Evolutionary conservation across 257 asterid genomes (phyloP).

Genomic region (Scutellaria minor): DNA sequence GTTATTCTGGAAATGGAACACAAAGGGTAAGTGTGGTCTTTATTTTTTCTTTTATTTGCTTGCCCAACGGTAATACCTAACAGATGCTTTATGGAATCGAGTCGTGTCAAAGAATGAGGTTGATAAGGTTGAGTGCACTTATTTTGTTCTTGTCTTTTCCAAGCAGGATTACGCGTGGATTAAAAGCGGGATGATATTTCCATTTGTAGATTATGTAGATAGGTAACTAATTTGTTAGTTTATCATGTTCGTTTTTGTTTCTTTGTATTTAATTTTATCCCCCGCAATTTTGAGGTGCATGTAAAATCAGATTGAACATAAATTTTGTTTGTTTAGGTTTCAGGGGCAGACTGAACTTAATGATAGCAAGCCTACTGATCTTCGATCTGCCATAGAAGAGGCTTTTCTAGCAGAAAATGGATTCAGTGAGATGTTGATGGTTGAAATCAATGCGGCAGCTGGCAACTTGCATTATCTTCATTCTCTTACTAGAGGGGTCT

Average conservation of each 20-base stretch:
- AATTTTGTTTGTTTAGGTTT: constrained; percentile 63
- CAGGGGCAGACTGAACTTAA: constrained; percentile 92
- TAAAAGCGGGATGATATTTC: constrained; percentile 85
- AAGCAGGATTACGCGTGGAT: constrained; percentile 98
- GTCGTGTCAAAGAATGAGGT: constrained; percentile 11
- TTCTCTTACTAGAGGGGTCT: constrained; percentile 70
- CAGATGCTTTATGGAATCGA: constrained; percentile 21
- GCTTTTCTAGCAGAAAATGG: constrained; percentile 93
- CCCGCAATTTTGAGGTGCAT: neutral
- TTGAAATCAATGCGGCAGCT: constrained; percentile 90
- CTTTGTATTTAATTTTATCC: neutral
- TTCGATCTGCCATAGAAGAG: constrained; percentile 94
- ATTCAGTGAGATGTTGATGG: constrained; percentile 88
- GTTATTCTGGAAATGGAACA: constrained; percentile 95
- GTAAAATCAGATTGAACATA: constrained; percentile 35
- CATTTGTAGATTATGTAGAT: constrained; percentile 87
- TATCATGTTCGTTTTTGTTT: constrained; percentile 14
- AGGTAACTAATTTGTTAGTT: constrained; percentile 55
- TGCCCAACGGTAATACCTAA: constrained; percentile 28
- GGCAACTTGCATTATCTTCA: constrained; percentile 74
- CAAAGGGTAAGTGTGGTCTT: constrained; percentile 69
- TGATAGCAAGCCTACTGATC: constrained; percentile 74
- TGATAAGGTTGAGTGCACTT: constrained; percentile 31
- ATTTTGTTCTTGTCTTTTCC: constrained; percentile 39
- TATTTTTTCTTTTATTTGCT: constrained; percentile 22